Base-by-base conservation (phyloP, 306 rosid species). In the Trifolium subterraneum region DNA sequence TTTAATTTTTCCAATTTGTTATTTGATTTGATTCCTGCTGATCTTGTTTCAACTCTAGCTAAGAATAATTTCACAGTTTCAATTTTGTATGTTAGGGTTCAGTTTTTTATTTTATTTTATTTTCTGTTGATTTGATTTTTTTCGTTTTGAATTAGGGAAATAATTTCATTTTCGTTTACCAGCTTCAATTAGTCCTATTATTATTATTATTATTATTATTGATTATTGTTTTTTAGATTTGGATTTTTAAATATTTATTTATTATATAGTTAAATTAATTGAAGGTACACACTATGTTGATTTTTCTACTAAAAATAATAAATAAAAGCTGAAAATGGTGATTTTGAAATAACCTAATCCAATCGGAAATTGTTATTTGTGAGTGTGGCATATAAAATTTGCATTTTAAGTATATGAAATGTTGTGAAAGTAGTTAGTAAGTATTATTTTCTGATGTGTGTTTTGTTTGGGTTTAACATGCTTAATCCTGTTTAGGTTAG, bases 161-260 rank as follows among this genome's bases (percentile, higher is more conserved):
- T 9, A 19, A 22, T 44, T 56, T 45, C 14, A 9, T 71, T 54
- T 70, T 56, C 11, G 14, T 25, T 76, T 36, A 16, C 1, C 16
- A 11, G 36, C 22, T 65, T 42, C 45, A 70, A 4, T 64, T 33
- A 61, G 6, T 45, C 7, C 3, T 63, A 10, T 68, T 48, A 6
- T 39, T 7, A 18, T 69, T n/a, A n/a, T n/a, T n/a, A n/a, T n/a
- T n/a, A n/a, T n/a, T n/a, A n/a, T n/a, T n/a, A n/a, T n/a, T n/a
- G n/a, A n/a, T n/a, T n/a, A 19, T 55, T n/a, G 27, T 18, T 31
- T 74, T 18, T 55, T 42, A 58, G 73, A 51, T 65, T 50, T 8
- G 4, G 12, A n/a, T 13, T 33, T 31, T 61, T 6, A 14, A 15
- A 1, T 58, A 0, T 35, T 33, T n/a, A n/a, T n/a, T n/a, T 68